Evolutionary conservation across 768 basidiomycete species (phyloP), one percentile per base, ranked within the genome.

Genomic region (Pisolithus albus): DNA sequence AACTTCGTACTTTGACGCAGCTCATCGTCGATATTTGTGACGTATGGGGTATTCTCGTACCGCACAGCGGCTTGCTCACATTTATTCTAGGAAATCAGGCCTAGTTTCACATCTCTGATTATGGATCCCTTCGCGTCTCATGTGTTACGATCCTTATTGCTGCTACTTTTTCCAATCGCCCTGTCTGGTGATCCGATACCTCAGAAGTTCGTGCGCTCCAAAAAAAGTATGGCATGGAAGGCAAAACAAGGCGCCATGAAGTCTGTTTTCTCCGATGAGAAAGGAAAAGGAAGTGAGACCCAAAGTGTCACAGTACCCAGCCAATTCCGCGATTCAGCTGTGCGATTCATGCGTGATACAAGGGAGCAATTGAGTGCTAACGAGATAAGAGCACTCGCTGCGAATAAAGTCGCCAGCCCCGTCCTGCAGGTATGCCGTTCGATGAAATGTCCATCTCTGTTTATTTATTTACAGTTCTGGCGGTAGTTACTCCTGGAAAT

Each of bases 81-180:
- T 44, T 42, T 11, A 7, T 30, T 36, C 3, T 51, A 92, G 86
- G 92, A 94, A 76, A 61, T 97, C 32, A 60, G 82, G 1, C 82
- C 85, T 0, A 65, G 69, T 4, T 72, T 94, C 32, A 66, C 81
- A 0, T 70, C 75, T 7, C 78, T 94, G 41, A 70, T 95, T 38
- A 82, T 85, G 72, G 84, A 95, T 59, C 84, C 87, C 30, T 95
- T 92, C 60, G 92, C 87, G 34, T 94, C 95, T 0, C 95, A 97
- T 58, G 89, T 93, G 40, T 57, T 95, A 43, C 85, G 94, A 36
- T 81, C 86, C 21, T 68, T 97, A 2, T 77, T 97, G 13, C 63
- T 86, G 5, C 74, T 96, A 40, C 73, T 96, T n/a, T 83, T 81
- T 13, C 88, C 90, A 0, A 69, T 73, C 26, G 61, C 80, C 2